phyloP scores from a whole-genome alignment of 352 stramenopile genomes.

The Phytopythium cucurbitacearum region DNA sequence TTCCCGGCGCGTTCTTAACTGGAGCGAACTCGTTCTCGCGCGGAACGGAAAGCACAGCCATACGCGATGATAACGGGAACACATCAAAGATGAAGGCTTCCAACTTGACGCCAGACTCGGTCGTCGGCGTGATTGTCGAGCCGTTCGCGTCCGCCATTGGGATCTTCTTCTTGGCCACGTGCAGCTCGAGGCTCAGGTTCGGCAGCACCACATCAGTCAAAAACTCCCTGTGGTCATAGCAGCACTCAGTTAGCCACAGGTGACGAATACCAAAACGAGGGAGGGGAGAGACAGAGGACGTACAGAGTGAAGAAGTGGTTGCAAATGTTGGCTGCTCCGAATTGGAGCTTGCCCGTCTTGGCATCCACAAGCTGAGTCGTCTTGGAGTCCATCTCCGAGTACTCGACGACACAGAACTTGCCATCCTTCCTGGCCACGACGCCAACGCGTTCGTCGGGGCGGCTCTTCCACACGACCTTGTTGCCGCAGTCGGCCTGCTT shows the following conservation, averaged over 20 bases:
- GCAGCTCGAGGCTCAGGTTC: constrained; percentile 85
- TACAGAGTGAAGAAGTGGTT: constrained; percentile 96
- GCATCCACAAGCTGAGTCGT: constrained; percentile 57
- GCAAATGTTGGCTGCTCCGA: constrained; percentile 97
- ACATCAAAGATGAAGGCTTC: constrained; percentile 99
- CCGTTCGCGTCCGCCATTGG: constrained; percentile 80
- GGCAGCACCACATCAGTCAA: constrained; percentile 86
- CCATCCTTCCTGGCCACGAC: constrained; percentile 82
- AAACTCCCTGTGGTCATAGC: constrained; percentile 35
- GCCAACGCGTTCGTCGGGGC: constrained; percentile 91
- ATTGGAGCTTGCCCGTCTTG: constrained; percentile 84
- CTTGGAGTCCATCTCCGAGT: constrained; percentile 92
- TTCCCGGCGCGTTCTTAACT: constrained; percentile 89
- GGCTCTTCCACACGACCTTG: constrained; percentile 95
- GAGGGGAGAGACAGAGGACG: constrained; percentile 15
- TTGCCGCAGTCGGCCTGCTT: constrained; percentile 94
- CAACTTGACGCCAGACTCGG: constrained; percentile 96
- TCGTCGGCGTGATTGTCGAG: constrained; percentile 69
- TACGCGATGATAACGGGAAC: constrained; percentile 91
- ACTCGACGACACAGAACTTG: constrained; percentile 94
- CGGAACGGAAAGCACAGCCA: constrained; percentile 92
- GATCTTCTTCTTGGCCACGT: constrained; percentile 98
- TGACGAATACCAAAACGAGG: neutral
- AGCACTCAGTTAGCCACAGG: neutral
- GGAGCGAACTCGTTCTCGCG: constrained; percentile 92